Conservation (phyloP, 164 flowering plant genomes). For the Echeveria elegans region DNA sequence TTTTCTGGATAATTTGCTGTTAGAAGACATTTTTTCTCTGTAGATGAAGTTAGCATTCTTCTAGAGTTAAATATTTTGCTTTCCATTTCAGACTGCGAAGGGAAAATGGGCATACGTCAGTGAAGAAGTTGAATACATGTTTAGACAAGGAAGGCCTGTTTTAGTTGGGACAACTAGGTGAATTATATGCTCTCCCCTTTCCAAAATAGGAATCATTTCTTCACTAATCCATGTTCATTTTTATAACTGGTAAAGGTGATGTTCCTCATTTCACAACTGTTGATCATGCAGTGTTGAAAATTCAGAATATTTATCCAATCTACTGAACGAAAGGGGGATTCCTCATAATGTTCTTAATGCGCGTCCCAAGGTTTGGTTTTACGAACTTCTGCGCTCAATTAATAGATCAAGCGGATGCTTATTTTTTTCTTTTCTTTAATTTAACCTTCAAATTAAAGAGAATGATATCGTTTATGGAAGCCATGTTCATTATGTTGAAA, state of each 20-base stretch:
- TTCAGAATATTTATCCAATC: slow-evolving; percentile 72
- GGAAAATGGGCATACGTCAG: slow-evolving; percentile 89
- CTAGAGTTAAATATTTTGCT: slow-evolving; percentile 5
- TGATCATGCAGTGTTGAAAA: slow-evolving; percentile 75
- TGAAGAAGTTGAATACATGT: slow-evolving; percentile 82
- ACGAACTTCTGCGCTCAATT: background rate
- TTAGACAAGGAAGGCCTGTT: slow-evolving; percentile 83
- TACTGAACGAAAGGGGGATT: slow-evolving; percentile 55
- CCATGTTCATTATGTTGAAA: background rate
- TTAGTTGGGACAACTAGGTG: slow-evolving; percentile 97
- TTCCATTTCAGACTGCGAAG: slow-evolving; percentile 55
- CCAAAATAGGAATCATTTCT: background rate
- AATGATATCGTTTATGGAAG: background rate
- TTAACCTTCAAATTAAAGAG: too few relatives aligned
- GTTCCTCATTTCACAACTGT: background rate
- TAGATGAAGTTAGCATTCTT: background rate
- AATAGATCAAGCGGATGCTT: background rate
- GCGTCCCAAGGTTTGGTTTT: background rate
- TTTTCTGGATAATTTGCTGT: background rate
- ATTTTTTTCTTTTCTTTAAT: too few relatives aligned
- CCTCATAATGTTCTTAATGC: slow-evolving; percentile 97
- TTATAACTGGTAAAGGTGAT: background rate
- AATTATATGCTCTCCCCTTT: slow-evolving; percentile 10
- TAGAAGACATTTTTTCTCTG: background rate
- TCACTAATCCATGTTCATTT: background rate